phyloP scores from a whole-genome alignment of 352 stramenopile species.

The Globisporangium viniferum region DNA sequence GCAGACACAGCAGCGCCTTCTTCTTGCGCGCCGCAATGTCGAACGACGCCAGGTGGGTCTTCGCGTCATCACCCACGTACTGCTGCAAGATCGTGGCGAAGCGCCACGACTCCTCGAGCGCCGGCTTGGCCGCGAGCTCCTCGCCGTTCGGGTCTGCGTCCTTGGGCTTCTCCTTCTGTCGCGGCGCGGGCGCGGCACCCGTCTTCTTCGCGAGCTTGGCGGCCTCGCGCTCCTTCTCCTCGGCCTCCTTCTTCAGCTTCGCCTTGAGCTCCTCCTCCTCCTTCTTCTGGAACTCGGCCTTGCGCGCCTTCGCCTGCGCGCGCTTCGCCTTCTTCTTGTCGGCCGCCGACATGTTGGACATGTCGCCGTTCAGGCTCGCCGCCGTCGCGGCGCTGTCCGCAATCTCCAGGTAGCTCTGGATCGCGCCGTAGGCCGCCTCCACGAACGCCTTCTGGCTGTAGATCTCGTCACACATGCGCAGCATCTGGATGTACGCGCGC shows the following conservation, averaged over 20 bases:
- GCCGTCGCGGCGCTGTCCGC: constrained; percentile 56
- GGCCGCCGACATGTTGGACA: constrained; percentile 84
- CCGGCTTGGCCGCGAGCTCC: constrained; percentile 59
- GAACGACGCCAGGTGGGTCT: constrained; percentile 73
- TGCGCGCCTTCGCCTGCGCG: constrained; percentile 85
- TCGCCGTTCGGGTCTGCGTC: constrained; percentile 74
- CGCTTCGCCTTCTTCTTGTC: constrained; percentile 92
- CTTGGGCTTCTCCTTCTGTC: constrained; percentile 47
- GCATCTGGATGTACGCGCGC: constrained; percentile 92
- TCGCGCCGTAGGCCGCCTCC: constrained; percentile 83
- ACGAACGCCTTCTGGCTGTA: constrained; percentile 90
- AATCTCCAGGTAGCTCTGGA: constrained; percentile 89
- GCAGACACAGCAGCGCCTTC: constrained; percentile 71
- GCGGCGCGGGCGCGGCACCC: constrained; percentile 28
- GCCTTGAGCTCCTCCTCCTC: constrained; percentile 70
- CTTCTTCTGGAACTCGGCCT: constrained; percentile 89
- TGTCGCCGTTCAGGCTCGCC: constrained; percentile 51
- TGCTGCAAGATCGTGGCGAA: constrained; percentile 73
- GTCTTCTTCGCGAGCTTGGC: constrained; percentile 69
- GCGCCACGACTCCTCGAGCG: constrained; percentile 75
- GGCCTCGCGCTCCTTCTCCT: constrained; percentile 66
- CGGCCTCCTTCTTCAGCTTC: constrained; percentile 73
- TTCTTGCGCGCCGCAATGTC: constrained; percentile 75
- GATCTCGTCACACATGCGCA: constrained; percentile 93
- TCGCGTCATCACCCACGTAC: constrained; percentile 48